Evolutionary conservation across 1,139 yeast genomes (phyloP), one percentile per base, ranked within the genome.

Genomic region (Zhuliangozyma parablackwelliae): DNA sequence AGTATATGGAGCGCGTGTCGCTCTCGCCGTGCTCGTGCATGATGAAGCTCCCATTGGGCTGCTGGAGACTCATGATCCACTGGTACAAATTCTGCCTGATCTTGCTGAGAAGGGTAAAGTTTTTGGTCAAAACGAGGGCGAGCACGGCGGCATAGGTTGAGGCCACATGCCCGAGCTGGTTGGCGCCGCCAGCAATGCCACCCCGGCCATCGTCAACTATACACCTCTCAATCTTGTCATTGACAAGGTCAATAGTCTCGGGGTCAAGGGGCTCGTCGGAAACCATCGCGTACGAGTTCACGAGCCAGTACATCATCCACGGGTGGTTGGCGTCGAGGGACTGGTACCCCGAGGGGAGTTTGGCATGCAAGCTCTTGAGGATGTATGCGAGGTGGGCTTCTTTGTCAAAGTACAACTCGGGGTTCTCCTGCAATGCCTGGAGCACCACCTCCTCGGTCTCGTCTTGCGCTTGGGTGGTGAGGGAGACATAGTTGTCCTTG

Each of bases 221-320:
- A 30, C 56, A 53, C 12, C 46, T 47, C 38, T 44, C 53, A 11
- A 69, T 56, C 41, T 64, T 65, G 2, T 46, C 47, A 7, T 43
- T 34, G 53, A 44, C 29, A 12, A 47, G 37, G 7, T 37, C 40
- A 24, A 33, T 21, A 8, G 32, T 38, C 6, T 31, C 31, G 4
- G 23, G 7, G 10, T 29, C 33, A 7, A 36, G 26, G 4, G 12
- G 21, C 25, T 33, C 21, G 29, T 28, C 16, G 12, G 12, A 21
- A 12, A 44, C 29, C 9, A 44, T 21, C 10, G 31, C 12, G 16
- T 34, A 31, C 3, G 89, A 69, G 54, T 88, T 89, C 30, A 76
- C 51, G 2, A 83, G 61, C 98, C 98, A 92, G 57, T 86, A 90
- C 3, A 84, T 45, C 57, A 92, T 63, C 98, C 98, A 94, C 0